phyloP scores from a whole-genome alignment of 257 asterid species.

The Penstemon newberryi region DNA sequence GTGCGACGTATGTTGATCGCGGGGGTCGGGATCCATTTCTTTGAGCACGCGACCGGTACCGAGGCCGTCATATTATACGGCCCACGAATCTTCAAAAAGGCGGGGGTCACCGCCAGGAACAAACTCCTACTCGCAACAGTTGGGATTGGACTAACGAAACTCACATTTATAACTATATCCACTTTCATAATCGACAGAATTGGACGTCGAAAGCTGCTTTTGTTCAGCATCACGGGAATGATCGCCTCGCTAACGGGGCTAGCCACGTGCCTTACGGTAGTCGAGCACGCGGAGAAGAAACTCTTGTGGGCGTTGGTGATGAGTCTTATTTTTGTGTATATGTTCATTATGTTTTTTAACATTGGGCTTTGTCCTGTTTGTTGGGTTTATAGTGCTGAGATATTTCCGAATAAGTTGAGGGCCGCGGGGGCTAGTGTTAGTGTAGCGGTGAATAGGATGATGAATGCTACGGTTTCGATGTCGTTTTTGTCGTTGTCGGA shows the following conservation, averaged over 20 bases:
- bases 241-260: conserved; percentile 47
- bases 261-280: conserved; percentile 52
- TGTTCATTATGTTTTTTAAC: conserved; percentile 54
- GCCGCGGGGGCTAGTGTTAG: conserved; percentile 66
- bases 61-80: conserved; percentile 72
- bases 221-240: conserved; percentile 62
- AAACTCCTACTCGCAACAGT: conserved; percentile 54
- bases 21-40: conserved; percentile 65
- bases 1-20: conserved; percentile 63
- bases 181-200: conserved; percentile 57
- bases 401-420: conserved; percentile 56
- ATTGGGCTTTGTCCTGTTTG: conserved; percentile 75
- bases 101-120: conserved; percentile 46
- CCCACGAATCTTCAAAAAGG: conserved; percentile 56
- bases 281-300: conserved; percentile 35
- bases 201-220: conserved; percentile 56
- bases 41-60: conserved; percentile 67
- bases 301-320: conserved; percentile 52
- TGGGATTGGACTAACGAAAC: conserved; percentile 63
- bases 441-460: conserved; percentile 67
- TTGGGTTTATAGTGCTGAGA: conserved; percentile 81
- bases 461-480: conserved; percentile 75
- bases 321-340: conserved; percentile 49
- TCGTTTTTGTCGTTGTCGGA: conserved; percentile 49
- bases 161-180: conserved; percentile 46